Evolutionary conservation across 1,284 basidiomycete genomes (phyloP).

Genomic region (Malassezia dermatis): DNA sequence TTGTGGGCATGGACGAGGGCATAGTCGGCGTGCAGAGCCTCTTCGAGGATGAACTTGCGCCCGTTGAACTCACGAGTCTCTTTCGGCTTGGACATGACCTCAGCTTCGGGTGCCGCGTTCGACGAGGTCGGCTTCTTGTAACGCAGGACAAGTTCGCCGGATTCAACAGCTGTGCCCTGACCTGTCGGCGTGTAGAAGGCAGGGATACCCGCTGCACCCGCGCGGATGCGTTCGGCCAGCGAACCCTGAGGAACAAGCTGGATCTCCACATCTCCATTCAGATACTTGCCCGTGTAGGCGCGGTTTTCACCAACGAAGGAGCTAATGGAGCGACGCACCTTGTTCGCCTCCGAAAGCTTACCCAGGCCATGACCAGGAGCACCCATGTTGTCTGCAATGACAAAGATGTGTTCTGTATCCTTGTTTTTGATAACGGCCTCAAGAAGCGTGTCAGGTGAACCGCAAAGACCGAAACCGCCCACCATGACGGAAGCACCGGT

Average conservation of each 20-base stretch:
- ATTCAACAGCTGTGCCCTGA: constrained; percentile 49
- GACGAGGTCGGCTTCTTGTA: constrained; percentile 34
- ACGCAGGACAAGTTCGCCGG: constrained; percentile 48
- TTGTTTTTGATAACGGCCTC: constrained; percentile 27
- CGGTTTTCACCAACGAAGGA: constrained; percentile 46
- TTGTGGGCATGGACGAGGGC: constrained; percentile 91
- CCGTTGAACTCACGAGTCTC: constrained; percentile 71
- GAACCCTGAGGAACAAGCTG: constrained; percentile 52
- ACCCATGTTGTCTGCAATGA: constrained; percentile 46
- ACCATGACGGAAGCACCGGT: constrained; percentile 34
- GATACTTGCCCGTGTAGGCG: constrained; percentile 39
- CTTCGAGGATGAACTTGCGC: constrained; percentile 73
- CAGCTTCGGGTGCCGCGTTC: constrained; percentile 5
- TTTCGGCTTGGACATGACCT: neutral
- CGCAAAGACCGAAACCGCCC: constrained; percentile 45
- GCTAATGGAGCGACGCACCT: constrained; percentile 38
- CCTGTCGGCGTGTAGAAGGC: constrained; percentile 94
- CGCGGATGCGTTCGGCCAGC: constrained; percentile 77
- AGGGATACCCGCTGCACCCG: constrained; percentile 86
- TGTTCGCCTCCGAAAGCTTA: constrained; percentile 27
- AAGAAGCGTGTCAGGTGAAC: constrained; percentile 44
- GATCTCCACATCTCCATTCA: constrained; percentile 35
- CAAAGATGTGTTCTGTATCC: constrained; percentile 33
- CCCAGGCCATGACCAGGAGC: constrained; percentile 36
- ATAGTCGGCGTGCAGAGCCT: constrained; percentile 72